Evolutionary conservation across 225 moss, liverwort and hornwort species (phyloP).

Genomic region (Bryoerythrophyllum caledonicum): DNA sequence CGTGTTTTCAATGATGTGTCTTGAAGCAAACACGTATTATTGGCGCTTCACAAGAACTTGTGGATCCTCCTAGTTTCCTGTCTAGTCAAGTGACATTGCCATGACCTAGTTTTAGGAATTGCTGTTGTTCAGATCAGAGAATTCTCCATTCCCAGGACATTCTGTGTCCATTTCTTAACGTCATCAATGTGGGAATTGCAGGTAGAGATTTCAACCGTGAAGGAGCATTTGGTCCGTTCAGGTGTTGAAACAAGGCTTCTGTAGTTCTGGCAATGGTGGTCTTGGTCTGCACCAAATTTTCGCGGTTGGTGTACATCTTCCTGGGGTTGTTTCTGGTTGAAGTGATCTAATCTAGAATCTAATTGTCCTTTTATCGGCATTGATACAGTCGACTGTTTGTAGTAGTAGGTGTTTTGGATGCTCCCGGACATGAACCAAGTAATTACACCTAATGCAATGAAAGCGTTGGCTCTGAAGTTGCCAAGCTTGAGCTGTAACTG

Average conservation of each 20-base stretch:
- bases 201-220: conserved; percentile 79
- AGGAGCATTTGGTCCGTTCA: conserved; percentile 69
- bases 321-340: background rate
- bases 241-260: conserved; percentile 86
- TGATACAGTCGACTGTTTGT: background rate
- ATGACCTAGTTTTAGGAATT: background rate
- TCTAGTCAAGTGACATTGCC: background rate
- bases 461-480: conserved; percentile 30
- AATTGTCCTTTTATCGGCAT: background rate
- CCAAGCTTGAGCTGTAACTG: conserved; percentile 30
- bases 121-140: conserved; percentile 7
- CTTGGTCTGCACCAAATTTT: conserved; percentile 14
- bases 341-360: background rate
- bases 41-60: background rate
- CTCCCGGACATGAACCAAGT: background rate
- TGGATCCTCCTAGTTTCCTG: background rate
- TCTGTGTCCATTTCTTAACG: background rate
- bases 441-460: conserved; percentile 19
- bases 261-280: conserved; percentile 19
- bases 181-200: conserved; percentile 35
- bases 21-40: too few relatives aligned
- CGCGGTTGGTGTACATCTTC: background rate
- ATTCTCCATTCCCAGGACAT: background rate
- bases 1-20: background rate
- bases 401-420: background rate